These are phyloP conservation scores for Globisporangium recalcitrans DNA, from an alignment of 352 stramenopile genomes.

Conservation along the genomic window DNA sequence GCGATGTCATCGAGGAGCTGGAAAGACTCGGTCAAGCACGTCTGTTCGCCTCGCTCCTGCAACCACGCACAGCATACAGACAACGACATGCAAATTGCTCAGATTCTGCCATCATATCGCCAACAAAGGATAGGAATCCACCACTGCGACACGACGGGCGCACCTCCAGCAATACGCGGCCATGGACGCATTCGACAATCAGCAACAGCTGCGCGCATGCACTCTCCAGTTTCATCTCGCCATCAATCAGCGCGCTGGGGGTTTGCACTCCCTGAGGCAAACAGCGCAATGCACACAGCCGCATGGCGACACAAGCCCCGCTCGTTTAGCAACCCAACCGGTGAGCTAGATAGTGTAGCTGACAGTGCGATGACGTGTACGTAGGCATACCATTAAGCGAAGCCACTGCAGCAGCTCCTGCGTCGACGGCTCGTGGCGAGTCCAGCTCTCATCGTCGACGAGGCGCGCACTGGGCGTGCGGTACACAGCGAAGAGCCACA, in stretches of 20 bases:
- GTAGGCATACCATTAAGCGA: slow-evolving; percentile 21
- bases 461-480: slow-evolving; percentile 22
- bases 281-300: not conserved
- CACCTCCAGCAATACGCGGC: slow-evolving; percentile 46
- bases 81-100: not conserved
- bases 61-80: not conserved
- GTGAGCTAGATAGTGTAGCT: too few species aligned
- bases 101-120: too few species aligned
- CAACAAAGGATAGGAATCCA: too few species aligned
- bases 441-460: slow-evolving; percentile 29
- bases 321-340: not conserved
- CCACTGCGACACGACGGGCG: too few species aligned
- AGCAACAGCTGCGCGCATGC: slow-evolving; percentile 21
- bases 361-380: too few species aligned
- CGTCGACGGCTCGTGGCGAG: slow-evolving; percentile 22
- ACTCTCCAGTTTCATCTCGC: slow-evolving; percentile 18
- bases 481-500: slow-evolving; percentile 44
- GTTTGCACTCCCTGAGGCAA: slow-evolving; percentile 22
- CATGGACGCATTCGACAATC: slow-evolving; percentile 35
- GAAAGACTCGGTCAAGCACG: slow-evolving; percentile 15
- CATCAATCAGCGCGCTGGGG: slow-evolving; percentile 23
- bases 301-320: too few species aligned
- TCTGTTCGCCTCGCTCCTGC: slow-evolving; percentile 26
- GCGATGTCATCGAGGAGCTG: slow-evolving; percentile 23
- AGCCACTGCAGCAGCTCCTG: slow-evolving; percentile 32